Evolutionary conservation across 1,284 basidiomycete species (phyloP).

Genomic region (Malassezia pachydermatis): DNA sequence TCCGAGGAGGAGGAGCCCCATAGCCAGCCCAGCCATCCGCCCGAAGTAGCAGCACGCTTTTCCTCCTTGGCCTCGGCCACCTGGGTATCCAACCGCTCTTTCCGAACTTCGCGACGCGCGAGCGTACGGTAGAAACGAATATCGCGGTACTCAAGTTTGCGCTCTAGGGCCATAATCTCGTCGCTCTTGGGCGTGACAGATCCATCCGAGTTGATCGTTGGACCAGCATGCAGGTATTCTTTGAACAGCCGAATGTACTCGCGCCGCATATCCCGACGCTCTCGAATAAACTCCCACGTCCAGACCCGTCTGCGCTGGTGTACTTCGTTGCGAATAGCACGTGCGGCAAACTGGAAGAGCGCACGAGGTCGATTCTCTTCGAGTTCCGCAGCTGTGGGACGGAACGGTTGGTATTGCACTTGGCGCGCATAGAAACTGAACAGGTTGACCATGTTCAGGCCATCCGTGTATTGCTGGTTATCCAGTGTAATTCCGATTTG

Average conservation of each 20-base stretch:
- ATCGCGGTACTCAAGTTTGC: slow-evolving; percentile 81
- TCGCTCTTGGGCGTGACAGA: not conserved
- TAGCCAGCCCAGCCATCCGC: slow-evolving; percentile 45
- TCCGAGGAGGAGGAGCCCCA: slow-evolving; percentile 28
- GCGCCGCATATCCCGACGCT: slow-evolving; percentile 74
- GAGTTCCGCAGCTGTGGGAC: slow-evolving; percentile 60
- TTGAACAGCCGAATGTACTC: slow-evolving; percentile 79
- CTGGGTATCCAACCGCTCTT: slow-evolving; percentile 54
- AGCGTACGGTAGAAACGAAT: slow-evolving; percentile 96
- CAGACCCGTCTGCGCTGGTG: slow-evolving; percentile 74
- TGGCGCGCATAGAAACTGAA: slow-evolving; percentile 92
- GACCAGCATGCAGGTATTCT: slow-evolving; percentile 49
- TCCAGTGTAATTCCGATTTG: slow-evolving; percentile 89
- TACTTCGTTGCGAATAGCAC: slow-evolving; percentile 73
- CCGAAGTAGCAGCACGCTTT: slow-evolving; percentile 53
- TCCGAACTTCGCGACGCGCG: slow-evolving; percentile 74
- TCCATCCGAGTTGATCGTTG: not conserved
- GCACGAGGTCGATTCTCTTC: slow-evolving; percentile 61
- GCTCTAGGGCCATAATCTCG: slow-evolving; percentile 62
- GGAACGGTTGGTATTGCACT: slow-evolving; percentile 59
- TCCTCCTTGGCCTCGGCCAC: not conserved
- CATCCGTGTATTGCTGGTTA: slow-evolving; percentile 88
- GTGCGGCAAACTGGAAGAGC: slow-evolving; percentile 68
- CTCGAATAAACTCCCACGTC: slow-evolving; percentile 84
- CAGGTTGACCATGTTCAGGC: slow-evolving; percentile 85